Conservation (phyloP, 768 basidiomycete genomes). For the Pleurotus tuoliensis region DNA sequence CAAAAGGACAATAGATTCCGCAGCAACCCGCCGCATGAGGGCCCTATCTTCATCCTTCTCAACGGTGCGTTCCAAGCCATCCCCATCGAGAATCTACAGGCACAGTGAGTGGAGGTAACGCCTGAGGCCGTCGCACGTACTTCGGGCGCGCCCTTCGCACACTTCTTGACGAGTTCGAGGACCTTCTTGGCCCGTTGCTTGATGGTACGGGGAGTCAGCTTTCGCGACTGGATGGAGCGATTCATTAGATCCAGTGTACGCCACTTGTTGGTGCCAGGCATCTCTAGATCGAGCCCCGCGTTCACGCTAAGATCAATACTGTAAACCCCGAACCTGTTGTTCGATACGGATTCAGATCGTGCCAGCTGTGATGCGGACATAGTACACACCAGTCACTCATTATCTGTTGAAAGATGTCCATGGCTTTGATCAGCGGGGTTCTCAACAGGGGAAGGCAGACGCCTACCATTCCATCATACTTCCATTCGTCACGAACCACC, state of each 20-base stretch:
- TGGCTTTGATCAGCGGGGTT: not conserved
- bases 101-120: not conserved
- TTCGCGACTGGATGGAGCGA: conserved; percentile 55
- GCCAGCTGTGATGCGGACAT: not conserved
- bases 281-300: conserved; percentile 78
- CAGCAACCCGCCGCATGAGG: conserved; percentile 65
- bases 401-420: conserved; percentile 27
- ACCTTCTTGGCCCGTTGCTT: conserved; percentile 66
- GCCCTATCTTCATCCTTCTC: conserved; percentile 59
- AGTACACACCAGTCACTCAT: conserved; percentile 76
- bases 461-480: conserved; percentile 55
- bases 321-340: conserved; percentile 63
- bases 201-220: conserved; percentile 60
- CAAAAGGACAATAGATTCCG: conserved; percentile 68
- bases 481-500: conserved; percentile 64
- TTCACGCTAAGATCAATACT: conserved; percentile 61
- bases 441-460: not conserved
- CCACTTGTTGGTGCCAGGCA: conserved; percentile 79
- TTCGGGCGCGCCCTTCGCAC: conserved; percentile 63
- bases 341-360: not conserved
- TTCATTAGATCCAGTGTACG: conserved; percentile 65
- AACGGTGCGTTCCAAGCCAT: conserved; percentile 58
- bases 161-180: conserved; percentile 66
- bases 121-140: conserved; percentile 24
- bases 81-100: conserved; percentile 61